These are phyloP conservation scores for Lactarius psammicola DNA, from an alignment of 768 basidiomycete genomes.

Conservation along the genomic window DNA sequence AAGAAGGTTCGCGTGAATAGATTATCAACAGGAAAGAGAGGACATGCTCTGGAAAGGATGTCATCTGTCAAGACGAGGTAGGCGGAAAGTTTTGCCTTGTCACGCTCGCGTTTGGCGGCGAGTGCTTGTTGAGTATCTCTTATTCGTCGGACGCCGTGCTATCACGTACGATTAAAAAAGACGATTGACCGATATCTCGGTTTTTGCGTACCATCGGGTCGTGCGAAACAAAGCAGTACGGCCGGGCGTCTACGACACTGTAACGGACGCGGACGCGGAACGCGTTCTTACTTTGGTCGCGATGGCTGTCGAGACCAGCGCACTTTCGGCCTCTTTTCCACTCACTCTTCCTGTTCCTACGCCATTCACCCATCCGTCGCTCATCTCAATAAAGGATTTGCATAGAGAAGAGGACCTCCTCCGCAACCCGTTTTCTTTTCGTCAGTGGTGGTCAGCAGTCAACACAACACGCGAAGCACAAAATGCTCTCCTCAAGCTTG, in stretches of 20 bases:
- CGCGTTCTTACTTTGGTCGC: slow-evolving; percentile 38
- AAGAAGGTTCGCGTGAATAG: slow-evolving; percentile 9
- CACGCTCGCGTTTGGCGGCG: slow-evolving; percentile 67
- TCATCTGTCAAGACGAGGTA: slow-evolving; percentile 66
- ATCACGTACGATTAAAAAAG: not conserved
- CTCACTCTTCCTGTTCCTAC: slow-evolving; percentile 83
- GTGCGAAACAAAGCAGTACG: not conserved
- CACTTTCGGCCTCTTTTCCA: slow-evolving; percentile 65
- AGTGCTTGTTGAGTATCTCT: slow-evolving; percentile 56
- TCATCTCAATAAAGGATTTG: slow-evolving; percentile 74
- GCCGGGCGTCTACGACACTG: not conserved
- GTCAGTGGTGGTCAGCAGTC: slow-evolving; percentile 92
- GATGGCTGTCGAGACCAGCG: slow-evolving; percentile 50
- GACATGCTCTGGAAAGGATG: slow-evolving; percentile 61
- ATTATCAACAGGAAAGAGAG: slow-evolving; percentile 20
- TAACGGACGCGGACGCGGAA: too few relatives aligned
- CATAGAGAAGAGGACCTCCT: slow-evolving; percentile 92
- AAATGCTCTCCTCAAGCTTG: slow-evolving; percentile 53
- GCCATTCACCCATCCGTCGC: slow-evolving; percentile 70
- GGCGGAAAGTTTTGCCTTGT: slow-evolving; percentile 71
- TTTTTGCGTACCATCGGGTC: slow-evolving; percentile 14
- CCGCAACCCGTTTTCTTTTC: slow-evolving; percentile 86
- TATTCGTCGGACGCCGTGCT: slow-evolving; percentile 73
- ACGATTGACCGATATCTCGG: not conserved
- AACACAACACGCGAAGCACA: slow-evolving; percentile 68